Conservation (phyloP, 2,329 filamentous ascomycete species). For the Aspergillus vadensis region DNA sequence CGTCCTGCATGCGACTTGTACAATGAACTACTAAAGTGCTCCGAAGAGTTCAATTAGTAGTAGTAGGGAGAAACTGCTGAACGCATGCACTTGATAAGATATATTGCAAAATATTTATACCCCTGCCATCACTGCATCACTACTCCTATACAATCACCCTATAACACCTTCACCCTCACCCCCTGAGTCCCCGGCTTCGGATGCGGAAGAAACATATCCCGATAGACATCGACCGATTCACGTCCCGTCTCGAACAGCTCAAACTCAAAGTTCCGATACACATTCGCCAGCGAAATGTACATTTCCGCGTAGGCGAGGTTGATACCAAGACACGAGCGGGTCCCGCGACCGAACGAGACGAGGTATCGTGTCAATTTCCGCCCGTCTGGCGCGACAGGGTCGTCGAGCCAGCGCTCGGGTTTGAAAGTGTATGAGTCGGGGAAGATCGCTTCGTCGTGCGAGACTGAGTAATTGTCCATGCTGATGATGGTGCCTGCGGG, state of each 20-base stretch:
- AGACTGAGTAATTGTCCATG: slow-evolving; percentile 16
- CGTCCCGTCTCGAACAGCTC: slow-evolving; percentile 17
- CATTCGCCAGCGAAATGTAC: slow-evolving; percentile 15
- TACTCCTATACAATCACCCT: neutral
- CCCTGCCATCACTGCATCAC: neutral
- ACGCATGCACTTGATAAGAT: too few species aligned
- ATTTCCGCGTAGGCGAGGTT: slow-evolving; percentile 19
- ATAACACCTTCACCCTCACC: slow-evolving; percentile 11
- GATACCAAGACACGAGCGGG: slow-evolving; percentile 16
- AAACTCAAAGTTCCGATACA: slow-evolving; percentile 17
- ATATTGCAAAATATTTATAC: neutral
- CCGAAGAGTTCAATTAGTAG: too few species aligned
- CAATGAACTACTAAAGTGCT: too few species aligned
- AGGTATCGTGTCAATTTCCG: slow-evolving; percentile 14
- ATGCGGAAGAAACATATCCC: slow-evolving; percentile 18
- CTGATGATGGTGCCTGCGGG: slow-evolving; percentile 11
- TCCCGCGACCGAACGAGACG: slow-evolving; percentile 14
- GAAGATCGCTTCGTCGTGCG: slow-evolving; percentile 18
- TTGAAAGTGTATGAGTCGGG: slow-evolving; percentile 14
- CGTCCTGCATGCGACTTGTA: too few species aligned
- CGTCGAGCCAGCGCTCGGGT: slow-evolving; percentile 19
- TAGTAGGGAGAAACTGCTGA: too few species aligned
- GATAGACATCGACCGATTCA: slow-evolving; percentile 9
- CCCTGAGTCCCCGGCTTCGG: slow-evolving; percentile 14
- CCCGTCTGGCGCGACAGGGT: slow-evolving; percentile 11